phyloP scores from a whole-genome alignment of 192 early-diverging fungal species.

The Coemansia erecta region DNA sequence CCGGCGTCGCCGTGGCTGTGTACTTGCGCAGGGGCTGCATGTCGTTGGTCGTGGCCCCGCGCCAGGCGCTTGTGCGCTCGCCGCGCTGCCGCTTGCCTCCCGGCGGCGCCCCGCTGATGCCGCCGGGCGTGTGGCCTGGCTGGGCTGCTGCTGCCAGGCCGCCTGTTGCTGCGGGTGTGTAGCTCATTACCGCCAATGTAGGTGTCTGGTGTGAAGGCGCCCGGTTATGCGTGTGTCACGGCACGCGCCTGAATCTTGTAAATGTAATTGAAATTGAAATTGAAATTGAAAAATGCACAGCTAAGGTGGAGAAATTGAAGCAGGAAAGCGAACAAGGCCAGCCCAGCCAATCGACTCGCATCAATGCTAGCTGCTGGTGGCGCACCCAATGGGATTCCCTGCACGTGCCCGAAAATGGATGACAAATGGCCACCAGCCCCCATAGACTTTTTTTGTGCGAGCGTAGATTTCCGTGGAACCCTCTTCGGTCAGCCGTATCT shows the following conservation, averaged over 20 bases:
- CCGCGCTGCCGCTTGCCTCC: neutral
- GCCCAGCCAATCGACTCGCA: no score
- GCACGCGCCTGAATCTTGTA: no score
- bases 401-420: constrained; percentile 15
- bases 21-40: constrained; percentile 44
- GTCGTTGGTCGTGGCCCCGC: constrained; percentile 6
- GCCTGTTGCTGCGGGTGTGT: constrained; percentile 15
- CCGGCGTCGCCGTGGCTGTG: constrained; percentile 29
- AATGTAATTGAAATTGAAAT: no score
- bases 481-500: neutral
- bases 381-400: constrained; percentile 2
- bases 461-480: neutral
- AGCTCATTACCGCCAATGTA: constrained; percentile 21
- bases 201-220: no score
- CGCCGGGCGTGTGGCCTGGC: neutral
- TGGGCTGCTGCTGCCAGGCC: neutral
- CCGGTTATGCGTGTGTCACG: no score
- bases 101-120: neutral
- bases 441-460: neutral
- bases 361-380: neutral
- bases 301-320: no score
- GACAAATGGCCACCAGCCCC: neutral
- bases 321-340: no score
- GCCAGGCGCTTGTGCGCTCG: neutral
- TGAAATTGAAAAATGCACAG: no score